These are phyloP conservation scores for Tympanopsis confertula DNA, from an alignment of 2,329 filamentous ascomycete genomes.

Conservation along the genomic window DNA sequence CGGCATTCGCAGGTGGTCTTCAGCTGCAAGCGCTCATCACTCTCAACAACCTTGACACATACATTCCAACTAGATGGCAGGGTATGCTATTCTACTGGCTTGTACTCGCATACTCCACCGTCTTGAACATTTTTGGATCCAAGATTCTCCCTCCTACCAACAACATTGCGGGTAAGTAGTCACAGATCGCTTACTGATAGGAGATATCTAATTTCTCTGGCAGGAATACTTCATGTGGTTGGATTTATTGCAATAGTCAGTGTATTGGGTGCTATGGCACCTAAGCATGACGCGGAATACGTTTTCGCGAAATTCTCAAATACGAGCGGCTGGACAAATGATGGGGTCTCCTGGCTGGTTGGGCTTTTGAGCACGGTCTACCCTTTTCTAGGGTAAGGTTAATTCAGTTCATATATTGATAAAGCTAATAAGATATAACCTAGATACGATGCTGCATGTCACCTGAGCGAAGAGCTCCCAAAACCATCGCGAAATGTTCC, in stretches of 20 bases:
- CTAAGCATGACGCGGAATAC: slow-evolving; percentile 14
- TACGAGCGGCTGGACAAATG: slow-evolving; percentile 16
- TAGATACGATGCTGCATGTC: slow-evolving; percentile 21
- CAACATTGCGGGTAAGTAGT: slow-evolving; percentile 14
- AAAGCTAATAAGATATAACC: slow-evolving; percentile 2
- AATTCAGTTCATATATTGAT: slow-evolving; percentile 5
- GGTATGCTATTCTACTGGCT: slow-evolving; percentile 35
- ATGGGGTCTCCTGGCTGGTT: slow-evolving; percentile 19
- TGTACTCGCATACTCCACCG: slow-evolving; percentile 20
- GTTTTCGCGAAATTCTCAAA: slow-evolving; percentile 19
- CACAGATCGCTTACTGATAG: too few species aligned
- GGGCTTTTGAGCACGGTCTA: slow-evolving; percentile 17
- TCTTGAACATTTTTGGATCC: slow-evolving; percentile 28
- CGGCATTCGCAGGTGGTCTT: slow-evolving; percentile 30
- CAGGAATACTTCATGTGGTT: slow-evolving; percentile 13
- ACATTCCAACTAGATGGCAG: slow-evolving; percentile 27
- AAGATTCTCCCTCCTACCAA: slow-evolving; percentile 23
- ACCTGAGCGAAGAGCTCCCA: slow-evolving; percentile 19
- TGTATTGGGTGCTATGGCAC: slow-evolving; percentile 15
- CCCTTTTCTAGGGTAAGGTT: slow-evolving; percentile 17
- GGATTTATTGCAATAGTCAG: slow-evolving; percentile 15
- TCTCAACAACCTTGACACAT: slow-evolving; percentile 23
- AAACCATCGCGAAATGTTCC: slow-evolving; percentile 18
- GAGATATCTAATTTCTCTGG: too few species aligned
- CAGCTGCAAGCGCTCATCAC: slow-evolving; percentile 29